Evolutionary conservation across 2,329 filamentous ascomycete genomes (phyloP), one percentile per base, ranked within the genome.

Genomic region (Penicillium hordei): DNA sequence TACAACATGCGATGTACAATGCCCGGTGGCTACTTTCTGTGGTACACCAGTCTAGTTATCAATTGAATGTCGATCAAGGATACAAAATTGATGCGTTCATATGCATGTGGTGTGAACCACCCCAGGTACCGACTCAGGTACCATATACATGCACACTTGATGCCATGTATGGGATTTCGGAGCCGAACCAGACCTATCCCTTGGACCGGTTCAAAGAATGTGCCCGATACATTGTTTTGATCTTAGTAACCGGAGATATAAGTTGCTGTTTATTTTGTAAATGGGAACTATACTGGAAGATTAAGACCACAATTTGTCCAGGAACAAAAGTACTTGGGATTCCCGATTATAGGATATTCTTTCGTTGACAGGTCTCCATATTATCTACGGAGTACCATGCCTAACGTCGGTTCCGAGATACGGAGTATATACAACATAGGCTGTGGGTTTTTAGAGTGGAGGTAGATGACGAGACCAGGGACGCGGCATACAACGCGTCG

Each of bases 401-500:
- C 12, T 19, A 21, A 40, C 19, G 2, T 40, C 3, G 7, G 19
- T 40, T 40, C 39, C 12, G 45, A 25, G 13, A 23, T 34, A 25
- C 4, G 13, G 29, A 31, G 29, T 31, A 31, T n/a, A n/a, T n/a
- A n/a, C n/a, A n/a, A n/a, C 12, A 33, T 7, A 34, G 46, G 8
- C n/a, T 23, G 42, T 53, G 42, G 42, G 7, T 31, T 53, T 36
- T 46, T 48, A 15, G 36, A 21, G 52, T 49, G 52, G 52, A 49
- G 45, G 44, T 29, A 29, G 33, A 34, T 49, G 52, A 50, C 52
- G 52, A 55, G 45, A 38, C 6, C 6, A 39, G 6, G 7, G 44
- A 55, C 52, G 52, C 27, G 52, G 52, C 43, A 25, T 34, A 53
- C 5, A 48, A 43, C 29, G 45, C 36, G 45, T 55, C 13, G 8